A percentile compares a stretch with the other conserved stretches of the same genome.
These are phyloP conservation scores for Colletotrichum filicis DNA, from an alignment of 2,329 filamentous ascomycete genomes.

Conservation along the genomic window DNA sequence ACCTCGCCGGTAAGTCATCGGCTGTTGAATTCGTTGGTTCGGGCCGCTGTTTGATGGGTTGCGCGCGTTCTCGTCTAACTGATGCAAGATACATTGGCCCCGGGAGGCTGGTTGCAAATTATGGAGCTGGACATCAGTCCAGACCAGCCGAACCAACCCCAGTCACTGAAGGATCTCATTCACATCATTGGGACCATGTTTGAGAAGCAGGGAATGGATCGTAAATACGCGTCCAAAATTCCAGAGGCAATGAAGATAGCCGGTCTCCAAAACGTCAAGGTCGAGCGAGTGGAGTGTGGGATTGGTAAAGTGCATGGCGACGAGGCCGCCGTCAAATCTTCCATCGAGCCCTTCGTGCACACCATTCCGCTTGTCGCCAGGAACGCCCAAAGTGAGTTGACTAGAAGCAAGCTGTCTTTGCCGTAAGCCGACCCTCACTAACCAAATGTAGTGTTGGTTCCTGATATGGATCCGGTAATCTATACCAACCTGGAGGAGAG, in stretches of 20 bases:
- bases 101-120: constrained; percentile 34
- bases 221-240: background rate
- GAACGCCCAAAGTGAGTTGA: background rate
- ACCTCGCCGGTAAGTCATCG: constrained; percentile 10
- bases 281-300: constrained; percentile 6
- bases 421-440: no score
- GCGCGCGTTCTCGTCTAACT: background rate
- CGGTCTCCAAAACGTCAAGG: constrained; percentile 19
- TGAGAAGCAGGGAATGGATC: constrained; percentile 16
- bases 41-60: no score
- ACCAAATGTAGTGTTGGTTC: background rate
- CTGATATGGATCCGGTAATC: background rate
- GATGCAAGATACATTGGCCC: constrained; percentile 25
- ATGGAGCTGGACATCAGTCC: constrained; percentile 7
- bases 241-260: constrained; percentile 10
- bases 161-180: constrained; percentile 14
- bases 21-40: background rate
- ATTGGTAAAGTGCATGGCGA: constrained; percentile 3
- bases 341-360: constrained; percentile 11
- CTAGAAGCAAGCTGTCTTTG: no score
- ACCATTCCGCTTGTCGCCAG: background rate
- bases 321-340: background rate
- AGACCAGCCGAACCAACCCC: background rate
- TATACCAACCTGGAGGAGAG: constrained; percentile 10
- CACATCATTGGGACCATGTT: constrained; percentile 15